Percentiles rank a stretch among this genome's conserved stretches.
phyloP scores from a whole-genome alignment of 2,329 filamentous ascomycete genomes.

The Leptographium galeiforme region DNA sequence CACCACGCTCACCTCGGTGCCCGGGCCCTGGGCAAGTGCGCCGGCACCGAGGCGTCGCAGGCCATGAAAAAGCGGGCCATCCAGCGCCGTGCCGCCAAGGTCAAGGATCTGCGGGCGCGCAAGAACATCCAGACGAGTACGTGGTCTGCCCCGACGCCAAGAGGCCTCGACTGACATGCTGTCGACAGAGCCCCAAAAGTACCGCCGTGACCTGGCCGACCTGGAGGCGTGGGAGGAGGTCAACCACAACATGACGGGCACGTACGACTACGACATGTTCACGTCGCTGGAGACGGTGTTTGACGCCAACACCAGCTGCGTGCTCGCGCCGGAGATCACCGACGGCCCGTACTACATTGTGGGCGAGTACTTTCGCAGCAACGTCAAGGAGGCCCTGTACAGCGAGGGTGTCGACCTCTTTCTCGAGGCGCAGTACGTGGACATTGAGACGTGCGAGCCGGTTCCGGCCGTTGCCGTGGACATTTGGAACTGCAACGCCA shows the following conservation, averaged over 20 bases:
- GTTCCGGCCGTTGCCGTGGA: slow-evolving; percentile 35
- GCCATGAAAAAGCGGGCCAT: slow-evolving; percentile 26
- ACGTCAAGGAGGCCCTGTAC: slow-evolving; percentile 31
- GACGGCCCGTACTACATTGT: slow-evolving; percentile 40
- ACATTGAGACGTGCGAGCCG: slow-evolving; percentile 38
- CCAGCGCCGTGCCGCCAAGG: slow-evolving; percentile 24
- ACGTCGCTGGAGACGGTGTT: slow-evolving; percentile 25
- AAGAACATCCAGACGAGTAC: slow-evolving; percentile 18
- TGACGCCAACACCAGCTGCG: slow-evolving; percentile 28
- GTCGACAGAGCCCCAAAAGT: slow-evolving; percentile 16
- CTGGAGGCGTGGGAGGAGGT: slow-evolving; percentile 19
- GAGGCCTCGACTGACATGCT: background rate
- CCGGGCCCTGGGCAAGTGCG: slow-evolving; percentile 26
- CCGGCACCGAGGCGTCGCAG: slow-evolving; percentile 23
- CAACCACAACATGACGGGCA: slow-evolving; percentile 22
- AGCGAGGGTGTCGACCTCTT: slow-evolving; percentile 30
- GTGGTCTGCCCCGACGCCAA: slow-evolving; percentile 1
- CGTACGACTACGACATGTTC: slow-evolving; percentile 17
- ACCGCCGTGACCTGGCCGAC: slow-evolving; percentile 19
- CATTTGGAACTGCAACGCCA: slow-evolving; percentile 33
- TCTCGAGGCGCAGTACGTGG: slow-evolving; percentile 39
- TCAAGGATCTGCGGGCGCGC: slow-evolving; percentile 25
- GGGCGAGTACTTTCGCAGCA: slow-evolving; percentile 34
- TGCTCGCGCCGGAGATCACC: slow-evolving; percentile 36
- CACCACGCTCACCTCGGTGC: slow-evolving; percentile 17